Evolutionary conservation across 768 basidiomycete genomes (phyloP).

Genomic region (Lentinula sp.): DNA sequence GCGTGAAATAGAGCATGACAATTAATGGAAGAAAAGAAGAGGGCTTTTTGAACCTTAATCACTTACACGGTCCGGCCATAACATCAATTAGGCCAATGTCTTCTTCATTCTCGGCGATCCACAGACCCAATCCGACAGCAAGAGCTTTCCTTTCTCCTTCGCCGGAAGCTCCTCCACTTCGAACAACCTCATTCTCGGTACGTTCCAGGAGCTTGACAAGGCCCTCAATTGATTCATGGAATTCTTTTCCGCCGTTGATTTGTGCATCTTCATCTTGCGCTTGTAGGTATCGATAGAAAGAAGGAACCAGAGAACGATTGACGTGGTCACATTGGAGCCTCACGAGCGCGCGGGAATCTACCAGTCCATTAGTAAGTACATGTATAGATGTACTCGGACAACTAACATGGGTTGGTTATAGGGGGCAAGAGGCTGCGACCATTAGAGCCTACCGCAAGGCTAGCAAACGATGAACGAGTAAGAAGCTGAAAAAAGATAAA

Average conservation of each 20-base stretch:
- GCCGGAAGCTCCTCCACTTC: slow-evolving; percentile 29
- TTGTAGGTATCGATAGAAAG: slow-evolving; percentile 73
- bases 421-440: slow-evolving; percentile 53
- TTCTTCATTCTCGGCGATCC: slow-evolving; percentile 45
- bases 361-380: neutral
- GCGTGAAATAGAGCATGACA: neutral
- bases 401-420: slow-evolving; percentile 51
- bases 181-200: slow-evolving; percentile 40
- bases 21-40: neutral
- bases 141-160: slow-evolving; percentile 32
- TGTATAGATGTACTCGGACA: neutral
- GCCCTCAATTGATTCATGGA: slow-evolving; percentile 40
- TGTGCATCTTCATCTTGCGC: slow-evolving; percentile 55
- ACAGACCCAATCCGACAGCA: slow-evolving; percentile 45
- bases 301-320: slow-evolving; percentile 57
- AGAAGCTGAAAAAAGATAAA: slow-evolving; percentile 2
- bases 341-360: slow-evolving; percentile 63
- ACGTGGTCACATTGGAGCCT: slow-evolving; percentile 66
- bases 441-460: slow-evolving; percentile 43
- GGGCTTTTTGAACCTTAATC: neutral
- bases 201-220: slow-evolving; percentile 53
- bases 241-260: slow-evolving; percentile 45
- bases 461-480: slow-evolving; percentile 14
- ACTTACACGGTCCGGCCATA: slow-evolving; percentile 66
- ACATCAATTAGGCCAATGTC: slow-evolving; percentile 60